Evolutionary conservation across 805 yeast genomes (phyloP).

Genomic region (Barnettozyma populi): DNA sequence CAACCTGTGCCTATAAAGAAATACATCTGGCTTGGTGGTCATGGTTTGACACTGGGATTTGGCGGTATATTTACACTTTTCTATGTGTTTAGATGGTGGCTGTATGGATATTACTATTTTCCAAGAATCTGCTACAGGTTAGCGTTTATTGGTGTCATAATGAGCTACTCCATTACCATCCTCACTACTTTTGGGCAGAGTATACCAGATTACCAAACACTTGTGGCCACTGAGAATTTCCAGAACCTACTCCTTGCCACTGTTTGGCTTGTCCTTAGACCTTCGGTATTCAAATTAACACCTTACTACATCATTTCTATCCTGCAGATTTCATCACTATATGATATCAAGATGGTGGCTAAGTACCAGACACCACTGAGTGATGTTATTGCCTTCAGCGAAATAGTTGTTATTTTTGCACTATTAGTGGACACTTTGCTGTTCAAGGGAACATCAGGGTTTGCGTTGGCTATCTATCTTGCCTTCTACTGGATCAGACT

Average conservation of each 20-base stretch:
- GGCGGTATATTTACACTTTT: conserved; percentile 34
- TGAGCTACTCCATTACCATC: conserved; percentile 48
- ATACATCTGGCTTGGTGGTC: conserved; percentile 55
- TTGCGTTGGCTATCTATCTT: conserved; percentile 51
- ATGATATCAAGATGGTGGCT: conserved; percentile 37
- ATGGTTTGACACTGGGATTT: conserved; percentile 37
- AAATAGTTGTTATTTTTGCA: conserved; percentile 47
- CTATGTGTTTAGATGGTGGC: conserved; percentile 28
- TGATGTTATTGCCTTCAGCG: conserved; percentile 53
- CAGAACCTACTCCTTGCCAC: conserved; percentile 54
- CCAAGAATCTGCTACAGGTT: conserved; percentile 51
- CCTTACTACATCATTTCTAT: conserved; percentile 56
- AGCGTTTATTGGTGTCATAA: conserved; percentile 49
- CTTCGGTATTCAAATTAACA: conserved; percentile 56
- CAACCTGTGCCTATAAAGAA: conserved; percentile 38
- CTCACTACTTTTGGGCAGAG: conserved; percentile 54
- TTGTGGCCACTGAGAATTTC: conserved; percentile 71
- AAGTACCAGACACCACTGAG: conserved; percentile 36
- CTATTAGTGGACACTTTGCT: conserved; percentile 56
- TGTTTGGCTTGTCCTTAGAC: conserved; percentile 60
- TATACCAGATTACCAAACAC: conserved; percentile 55
- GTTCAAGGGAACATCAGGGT: conserved; percentile 62
- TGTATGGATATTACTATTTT: conserved; percentile 27
- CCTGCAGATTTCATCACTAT: conserved; percentile 45
- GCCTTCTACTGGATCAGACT: conserved; percentile 68